Evolutionary conservation across 202 grass and related monocot species (phyloP), one percentile per base, ranked within the genome.

Genomic region (Brachypodium distachyon): DNA sequence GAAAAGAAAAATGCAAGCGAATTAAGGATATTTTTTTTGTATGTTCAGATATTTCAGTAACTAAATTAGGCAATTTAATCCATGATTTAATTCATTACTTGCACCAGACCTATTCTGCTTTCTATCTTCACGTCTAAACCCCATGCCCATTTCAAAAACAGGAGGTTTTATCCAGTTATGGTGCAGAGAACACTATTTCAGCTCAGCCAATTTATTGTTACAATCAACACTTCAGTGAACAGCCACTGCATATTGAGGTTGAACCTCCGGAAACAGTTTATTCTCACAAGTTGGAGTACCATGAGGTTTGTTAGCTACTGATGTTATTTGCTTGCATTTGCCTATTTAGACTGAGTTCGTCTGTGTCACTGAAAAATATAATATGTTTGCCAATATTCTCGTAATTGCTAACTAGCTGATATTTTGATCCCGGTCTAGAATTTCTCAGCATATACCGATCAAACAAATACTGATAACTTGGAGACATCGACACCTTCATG

Each of bases 231-330:
- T 69, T 76, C 60, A 49, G 77, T 89, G 85, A 90, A 77, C 77
- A 87, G 31, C 74, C 83, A 7, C 84, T 92, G 17, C 73, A 89
- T 87, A 64, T 92, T 87, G 61, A 88, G 31, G 47, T 92, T 81
- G 74, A 92, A 26, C 89, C 83, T 7, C 54, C 48, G 3, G 89
- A 99, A 82, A 43, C 82, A 72, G 72, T 56, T 83, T 83, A 79
- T 80, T 85, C 82, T 76, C 74, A 90, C 51, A 89, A 85, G 23
- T 74, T 84, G 55, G 86, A 92, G 50, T 95, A 89, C 63, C 61
- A 86, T 46, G 87, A 99, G 83, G 91, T 90, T 80, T 65, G 66
- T 61, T 73, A 82, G 25, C 40, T 82, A 60, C 2, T 28, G 44
- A 23, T 64, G 42, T 32, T 37, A 40, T 72, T 78, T 67, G 10